phyloP scores from a whole-genome alignment of 176 grass and related monocot genomes.

The Puccinellia tenuiflora region DNA sequence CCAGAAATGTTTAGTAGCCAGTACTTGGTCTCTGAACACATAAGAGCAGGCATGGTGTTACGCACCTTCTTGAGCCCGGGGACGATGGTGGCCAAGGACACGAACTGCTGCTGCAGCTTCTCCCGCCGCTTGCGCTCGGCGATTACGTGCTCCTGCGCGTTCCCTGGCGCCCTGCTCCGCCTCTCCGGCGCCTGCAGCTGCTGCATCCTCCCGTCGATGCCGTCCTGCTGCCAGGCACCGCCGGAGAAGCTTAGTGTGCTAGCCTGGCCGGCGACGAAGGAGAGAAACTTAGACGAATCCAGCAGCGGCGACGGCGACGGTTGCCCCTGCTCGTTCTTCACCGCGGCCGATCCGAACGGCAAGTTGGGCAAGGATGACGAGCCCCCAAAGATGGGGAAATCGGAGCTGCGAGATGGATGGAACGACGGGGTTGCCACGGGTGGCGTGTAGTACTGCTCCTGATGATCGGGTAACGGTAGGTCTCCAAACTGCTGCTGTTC shows the following conservation, averaged over 20 bases:
- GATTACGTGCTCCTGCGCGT: slow-evolving; percentile 59
- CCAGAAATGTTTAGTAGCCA: background rate
- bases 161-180: slow-evolving; percentile 27
- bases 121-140: slow-evolving; percentile 61
- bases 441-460: slow-evolving; percentile 18
- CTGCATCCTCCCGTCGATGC: slow-evolving; percentile 1
- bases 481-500: slow-evolving; percentile 13
- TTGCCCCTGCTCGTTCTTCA: slow-evolving; percentile 8
- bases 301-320: background rate
- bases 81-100: slow-evolving; percentile 50
- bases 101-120: slow-evolving; percentile 67
- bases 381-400: background rate
- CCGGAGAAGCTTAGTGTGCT: slow-evolving; percentile 35
- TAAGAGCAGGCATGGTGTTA: background rate
- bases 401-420: background rate
- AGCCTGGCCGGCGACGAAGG: slow-evolving; percentile 21
- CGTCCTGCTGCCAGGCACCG: slow-evolving; percentile 24
- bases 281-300: slow-evolving; percentile 19
- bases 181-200: slow-evolving; percentile 24
- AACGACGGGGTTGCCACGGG: slow-evolving; percentile 7
- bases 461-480: background rate
- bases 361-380: slow-evolving; percentile 6
- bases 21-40: background rate
- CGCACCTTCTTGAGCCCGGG: slow-evolving; percentile 63
- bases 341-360: background rate